Conservation (phyloP, 2,329 filamentous ascomycete genomes). For the Thelonectria rubi region DNA sequence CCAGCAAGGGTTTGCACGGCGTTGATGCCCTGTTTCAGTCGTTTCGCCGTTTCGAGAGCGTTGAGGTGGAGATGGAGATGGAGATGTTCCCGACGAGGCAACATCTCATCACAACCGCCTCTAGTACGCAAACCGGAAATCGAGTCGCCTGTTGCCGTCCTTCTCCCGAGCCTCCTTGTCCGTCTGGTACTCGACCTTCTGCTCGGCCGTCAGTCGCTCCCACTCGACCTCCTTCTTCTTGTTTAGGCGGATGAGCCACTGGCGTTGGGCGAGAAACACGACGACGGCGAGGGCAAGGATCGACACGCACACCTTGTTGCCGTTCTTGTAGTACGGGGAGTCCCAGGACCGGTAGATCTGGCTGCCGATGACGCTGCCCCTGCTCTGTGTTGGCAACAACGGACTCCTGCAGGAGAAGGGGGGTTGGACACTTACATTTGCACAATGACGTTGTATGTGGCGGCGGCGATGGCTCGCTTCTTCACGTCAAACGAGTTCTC, state of each 20-base stretch:
- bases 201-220: constrained; percentile 55
- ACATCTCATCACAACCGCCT: background rate
- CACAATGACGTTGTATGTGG: constrained; percentile 59
- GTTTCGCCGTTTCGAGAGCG: background rate
- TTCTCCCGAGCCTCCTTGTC: constrained; percentile 54
- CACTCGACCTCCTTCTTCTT: constrained; percentile 58
- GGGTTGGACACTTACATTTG: constrained; percentile 46
- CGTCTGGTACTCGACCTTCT: constrained; percentile 56
- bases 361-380: constrained; percentile 52
- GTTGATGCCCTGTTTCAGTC: background rate
- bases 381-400: constrained; percentile 24
- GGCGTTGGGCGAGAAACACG: constrained; percentile 59
- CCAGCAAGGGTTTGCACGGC: constrained; percentile 1
- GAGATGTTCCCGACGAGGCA: too few species aligned
- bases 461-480: constrained; percentile 58
- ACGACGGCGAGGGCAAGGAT: constrained; percentile 59
- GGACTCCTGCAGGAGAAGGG: accelerated
- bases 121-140: constrained; percentile 61
- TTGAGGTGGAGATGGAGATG: background rate
- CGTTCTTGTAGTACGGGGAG: constrained; percentile 63
- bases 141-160: constrained; percentile 60
- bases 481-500: constrained; percentile 61
- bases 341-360: constrained; percentile 63
- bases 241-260: constrained; percentile 56
- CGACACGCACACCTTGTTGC: constrained; percentile 65